Evolutionary conservation across 768 basidiomycete species (phyloP).

Genomic region (Dentipellis sp.): DNA sequence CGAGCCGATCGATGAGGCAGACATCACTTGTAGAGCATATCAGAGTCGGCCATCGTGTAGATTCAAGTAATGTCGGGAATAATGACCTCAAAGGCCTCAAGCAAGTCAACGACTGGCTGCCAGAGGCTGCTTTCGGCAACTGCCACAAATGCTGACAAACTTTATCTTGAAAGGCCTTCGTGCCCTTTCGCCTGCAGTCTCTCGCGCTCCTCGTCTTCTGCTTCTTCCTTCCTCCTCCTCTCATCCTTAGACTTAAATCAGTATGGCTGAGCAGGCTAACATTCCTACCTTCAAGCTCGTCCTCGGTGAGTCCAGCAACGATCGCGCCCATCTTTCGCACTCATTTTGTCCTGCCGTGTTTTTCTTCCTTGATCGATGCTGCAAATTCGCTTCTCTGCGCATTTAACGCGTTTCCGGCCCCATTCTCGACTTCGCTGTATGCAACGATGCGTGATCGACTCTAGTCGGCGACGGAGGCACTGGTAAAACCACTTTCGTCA

Average conservation of each 20-base stretch:
- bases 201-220: conserved; percentile 18
- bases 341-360: conserved; percentile 20
- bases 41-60: no score
- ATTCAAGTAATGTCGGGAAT: no score
- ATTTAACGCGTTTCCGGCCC: conserved; percentile 9
- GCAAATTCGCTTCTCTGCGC: conserved; percentile 9
- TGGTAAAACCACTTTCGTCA: conserved; percentile 98
- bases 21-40: no score
- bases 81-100: neutral
- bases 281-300: conserved; percentile 98
- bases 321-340: conserved; percentile 8
- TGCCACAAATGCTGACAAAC: neutral
- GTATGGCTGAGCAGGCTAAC: conserved; percentile 32
- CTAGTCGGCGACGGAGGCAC: conserved; percentile 95
- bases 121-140: neutral
- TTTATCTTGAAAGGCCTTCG: neutral
- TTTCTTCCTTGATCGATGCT: conserved; percentile 45
- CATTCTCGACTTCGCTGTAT: conserved; percentile 14
- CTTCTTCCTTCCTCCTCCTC: conserved; percentile 20
- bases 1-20: no score
- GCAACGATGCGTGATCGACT: conserved; percentile 13
- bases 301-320: conserved; percentile 57
- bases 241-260: conserved; percentile 15
- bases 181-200: neutral
- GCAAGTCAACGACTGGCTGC: neutral